These are phyloP conservation scores for Capillidium heterosporum DNA, from an alignment of 371 early-diverging fungal genomes.

Conservation along the genomic window DNA sequence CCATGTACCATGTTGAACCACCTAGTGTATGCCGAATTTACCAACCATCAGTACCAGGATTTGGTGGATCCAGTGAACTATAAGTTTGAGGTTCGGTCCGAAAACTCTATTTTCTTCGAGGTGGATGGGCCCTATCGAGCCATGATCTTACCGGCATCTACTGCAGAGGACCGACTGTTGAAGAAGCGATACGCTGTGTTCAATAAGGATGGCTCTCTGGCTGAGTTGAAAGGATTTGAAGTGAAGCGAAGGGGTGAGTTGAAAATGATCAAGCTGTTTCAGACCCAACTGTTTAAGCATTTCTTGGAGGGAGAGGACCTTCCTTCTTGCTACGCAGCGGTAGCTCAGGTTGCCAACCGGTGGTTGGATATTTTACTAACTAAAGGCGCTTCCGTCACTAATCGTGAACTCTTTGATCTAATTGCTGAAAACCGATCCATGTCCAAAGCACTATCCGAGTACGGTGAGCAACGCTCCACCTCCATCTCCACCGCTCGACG, in stretches of 20 bases:
- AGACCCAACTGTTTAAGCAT: constrained; percentile 83
- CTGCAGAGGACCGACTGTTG: constrained; percentile 89
- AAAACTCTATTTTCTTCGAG: constrained; percentile 98
- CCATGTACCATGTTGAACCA: constrained; percentile 97
- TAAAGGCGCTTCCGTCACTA: constrained; percentile 65
- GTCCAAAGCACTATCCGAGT: constrained; percentile 87
- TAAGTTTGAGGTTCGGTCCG: constrained; percentile 54
- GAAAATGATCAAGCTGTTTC: constrained; percentile 96
- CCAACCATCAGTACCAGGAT: constrained; percentile 95
- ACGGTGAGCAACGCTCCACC: constrained; percentile 88
- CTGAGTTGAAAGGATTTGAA: constrained; percentile 99
- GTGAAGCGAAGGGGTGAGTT: constrained; percentile 98
- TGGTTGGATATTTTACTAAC: constrained; percentile 94
- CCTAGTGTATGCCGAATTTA: constrained; percentile 89
- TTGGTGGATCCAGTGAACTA: constrained; percentile 29
- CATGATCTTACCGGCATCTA: constrained; percentile 97
- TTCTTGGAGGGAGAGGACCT: constrained; percentile 80
- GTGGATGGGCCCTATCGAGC: constrained; percentile 99
- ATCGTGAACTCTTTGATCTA: constrained; percentile 88
- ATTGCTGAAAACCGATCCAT: constrained; percentile 97
- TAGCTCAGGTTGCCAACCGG: constrained; percentile 78
- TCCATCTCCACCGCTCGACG: constrained; percentile 91
- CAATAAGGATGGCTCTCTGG: constrained; percentile 85
- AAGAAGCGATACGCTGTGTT: constrained; percentile 99
- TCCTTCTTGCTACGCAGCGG: constrained; percentile 80